phyloP scores from a whole-genome alignment of 2,329 filamentous ascomycete species.

The Penicillium decumbens region DNA sequence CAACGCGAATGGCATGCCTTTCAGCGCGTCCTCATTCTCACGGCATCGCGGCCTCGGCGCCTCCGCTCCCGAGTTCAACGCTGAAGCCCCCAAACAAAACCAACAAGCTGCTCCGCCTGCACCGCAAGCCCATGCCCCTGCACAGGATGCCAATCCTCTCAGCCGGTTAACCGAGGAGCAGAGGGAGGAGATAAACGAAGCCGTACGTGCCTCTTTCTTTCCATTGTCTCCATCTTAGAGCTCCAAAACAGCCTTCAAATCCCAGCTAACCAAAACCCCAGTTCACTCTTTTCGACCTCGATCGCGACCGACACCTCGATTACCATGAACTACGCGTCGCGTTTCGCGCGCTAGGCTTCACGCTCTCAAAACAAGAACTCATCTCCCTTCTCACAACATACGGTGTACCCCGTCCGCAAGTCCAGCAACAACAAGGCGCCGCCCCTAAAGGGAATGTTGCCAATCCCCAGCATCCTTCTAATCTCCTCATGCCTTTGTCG shows the following conservation, averaged over 20 bases:
- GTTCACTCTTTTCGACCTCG: conserved; percentile 94
- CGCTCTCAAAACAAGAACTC: conserved; percentile 79
- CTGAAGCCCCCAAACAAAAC: conserved; percentile 27
- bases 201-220: conserved; percentile 55
- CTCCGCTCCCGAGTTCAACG: conserved; percentile 24
- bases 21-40: conserved; percentile 43
- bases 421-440: conserved; percentile 39
- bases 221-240: not conserved
- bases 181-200: conserved; percentile 87
- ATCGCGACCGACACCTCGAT: conserved; percentile 89
- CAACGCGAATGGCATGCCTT: conserved; percentile 41
- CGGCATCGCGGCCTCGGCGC: conserved; percentile 35
- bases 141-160: conserved; percentile 47
- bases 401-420: conserved; percentile 63
- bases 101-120: conserved; percentile 35
- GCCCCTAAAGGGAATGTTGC: conserved; percentile 28
- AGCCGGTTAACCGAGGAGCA: conserved; percentile 75
- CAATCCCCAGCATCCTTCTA: conserved; percentile 56
- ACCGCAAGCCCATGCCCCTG: conserved; percentile 42
- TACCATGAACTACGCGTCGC: conserved; percentile 98
- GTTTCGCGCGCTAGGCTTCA: conserved; percentile 91
- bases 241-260: not conserved
- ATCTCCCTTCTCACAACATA: conserved; percentile 74
- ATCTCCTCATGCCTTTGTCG: conserved; percentile 66
- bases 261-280: conserved; percentile 34